Conservation (phyloP, 345 rosid genomes). For the Tarenaya hassleriana region DNA sequence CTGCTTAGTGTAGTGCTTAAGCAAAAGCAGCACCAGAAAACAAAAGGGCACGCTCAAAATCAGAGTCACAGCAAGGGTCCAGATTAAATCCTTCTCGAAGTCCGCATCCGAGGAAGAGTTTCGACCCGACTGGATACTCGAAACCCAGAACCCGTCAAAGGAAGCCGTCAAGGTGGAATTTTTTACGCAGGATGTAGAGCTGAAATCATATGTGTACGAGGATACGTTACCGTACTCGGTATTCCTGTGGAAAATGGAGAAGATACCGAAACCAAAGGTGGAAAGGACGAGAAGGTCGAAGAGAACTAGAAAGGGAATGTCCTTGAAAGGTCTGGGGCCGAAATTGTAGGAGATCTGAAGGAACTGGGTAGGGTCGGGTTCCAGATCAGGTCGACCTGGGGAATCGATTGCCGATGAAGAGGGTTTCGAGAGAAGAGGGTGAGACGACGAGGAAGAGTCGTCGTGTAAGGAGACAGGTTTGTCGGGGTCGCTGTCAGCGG, state of each 20-base stretch:
- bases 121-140: background rate
- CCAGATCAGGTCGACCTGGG: constrained; percentile 27
- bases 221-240: constrained; percentile 39
- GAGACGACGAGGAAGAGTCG: constrained; percentile 47
- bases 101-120: constrained; percentile 30
- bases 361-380: constrained; percentile 65
- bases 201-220: constrained; percentile 46
- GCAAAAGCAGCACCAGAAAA: constrained; percentile 53
- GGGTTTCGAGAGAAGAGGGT: constrained; percentile 68
- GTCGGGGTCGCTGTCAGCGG: constrained; percentile 43
- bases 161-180: constrained; percentile 16
- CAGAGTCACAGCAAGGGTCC: constrained; percentile 62
- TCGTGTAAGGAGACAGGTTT: constrained; percentile 37
- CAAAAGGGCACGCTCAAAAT: constrained; percentile 68
- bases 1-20: constrained; percentile 79
- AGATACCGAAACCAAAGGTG: constrained; percentile 77
- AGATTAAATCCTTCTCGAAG: constrained; percentile 42
- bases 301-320: constrained; percentile 64
- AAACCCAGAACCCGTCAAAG: constrained; percentile 22
- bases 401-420: constrained; percentile 36
- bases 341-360: constrained; percentile 81
- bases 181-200: constrained; percentile 52
- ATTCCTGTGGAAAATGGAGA: constrained; percentile 57
- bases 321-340: constrained; percentile 72
- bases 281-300: constrained; percentile 49